Base-by-base conservation (phyloP, 176 grass and related monocot genomes). In the Cenchrus fungigraminus region DNA sequence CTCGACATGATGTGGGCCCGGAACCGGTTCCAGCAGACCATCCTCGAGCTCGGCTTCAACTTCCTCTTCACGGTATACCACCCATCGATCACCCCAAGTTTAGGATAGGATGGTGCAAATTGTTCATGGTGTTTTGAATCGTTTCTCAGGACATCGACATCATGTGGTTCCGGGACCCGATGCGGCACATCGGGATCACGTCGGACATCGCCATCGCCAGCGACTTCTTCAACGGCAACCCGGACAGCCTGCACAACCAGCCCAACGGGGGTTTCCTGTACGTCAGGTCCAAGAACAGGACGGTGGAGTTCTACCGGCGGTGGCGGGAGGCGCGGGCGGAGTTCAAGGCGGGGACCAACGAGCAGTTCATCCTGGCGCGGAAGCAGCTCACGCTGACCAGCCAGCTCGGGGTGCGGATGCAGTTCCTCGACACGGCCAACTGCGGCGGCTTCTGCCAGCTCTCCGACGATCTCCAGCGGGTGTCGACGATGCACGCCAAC, bases 401-500 rank as follows among this genome's bases (percentile, higher is more conserved):
- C 15, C 6, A 32, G 1, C 54, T 72, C 62, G 79, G 83, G 34
- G 93, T 95, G 46, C 73, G 76, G 12, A 87, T 95, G 45, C 89
- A 92, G 75, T 98, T 98, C 61, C 76, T 98, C 0, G 89, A 91
- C 83, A 95, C 91, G 22, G 87, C 84, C 8, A 85, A 91, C 71
- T 98, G 93, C 66, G 73, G 91, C 10, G 96, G 93, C 1, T 90
- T 98, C 79, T 98, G 96, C 44, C 85, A 98, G 78, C 85, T 90
- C 4, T 95, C 69, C 43, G 79, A 6, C 25, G 93, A 98, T 77
- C 60, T 98, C 54, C 82, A 74, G 62, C 81, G 81, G 87, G 75
- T 98, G 10, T 92, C 87, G 73, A 98, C 93, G 12, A 69, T 95
- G 46, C 96, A 98, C 74, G 96, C 93, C 17, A 98, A 95, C 81